These are phyloP conservation scores for Talaromyces atroroseus DNA, from an alignment of 2,329 filamentous ascomycete genomes.

Conservation along the genomic window DNA sequence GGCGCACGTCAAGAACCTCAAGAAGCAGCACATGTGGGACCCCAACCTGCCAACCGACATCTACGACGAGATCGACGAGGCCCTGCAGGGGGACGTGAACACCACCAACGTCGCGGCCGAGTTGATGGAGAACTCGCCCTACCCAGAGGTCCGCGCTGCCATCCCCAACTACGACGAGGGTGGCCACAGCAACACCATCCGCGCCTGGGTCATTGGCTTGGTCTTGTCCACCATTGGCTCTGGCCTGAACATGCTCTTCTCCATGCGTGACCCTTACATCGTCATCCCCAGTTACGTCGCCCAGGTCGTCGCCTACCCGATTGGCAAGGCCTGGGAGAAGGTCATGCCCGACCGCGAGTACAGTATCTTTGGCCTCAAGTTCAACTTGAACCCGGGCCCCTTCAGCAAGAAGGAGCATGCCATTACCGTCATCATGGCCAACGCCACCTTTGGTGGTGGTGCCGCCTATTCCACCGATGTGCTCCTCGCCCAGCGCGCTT, in stretches of 20 bases:
- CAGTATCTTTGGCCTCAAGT: conserved; percentile 32
- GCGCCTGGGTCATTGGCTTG: conserved; percentile 59
- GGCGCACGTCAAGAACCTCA: conserved; percentile 49
- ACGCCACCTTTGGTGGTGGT: conserved; percentile 58
- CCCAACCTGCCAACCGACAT: conserved; percentile 61
- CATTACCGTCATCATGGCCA: conserved; percentile 50
- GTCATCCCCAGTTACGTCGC: conserved; percentile 57
- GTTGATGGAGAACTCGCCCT: conserved; percentile 61
- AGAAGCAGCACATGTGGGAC: conserved; percentile 58
- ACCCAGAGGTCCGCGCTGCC: conserved; percentile 61
- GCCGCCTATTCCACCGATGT: conserved; percentile 68
- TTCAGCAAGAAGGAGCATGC: conserved; percentile 47
- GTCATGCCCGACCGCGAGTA: conserved; percentile 34
- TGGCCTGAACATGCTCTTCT: conserved; percentile 56
- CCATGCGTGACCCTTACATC: conserved; percentile 53
- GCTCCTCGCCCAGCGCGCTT: conserved; percentile 63
- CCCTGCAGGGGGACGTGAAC: conserved; percentile 51
- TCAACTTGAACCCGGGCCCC: conserved; percentile 39
- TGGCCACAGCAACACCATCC: conserved; percentile 59
- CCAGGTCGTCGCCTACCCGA: conserved; percentile 57
- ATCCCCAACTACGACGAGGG: conserved; percentile 62
- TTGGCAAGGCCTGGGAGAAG: conserved; percentile 36
- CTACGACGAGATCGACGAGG: conserved; percentile 56
- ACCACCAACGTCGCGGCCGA: conserved; percentile 56
- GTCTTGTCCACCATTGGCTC: conserved; percentile 59